A percentile compares a stretch with the other conserved stretches of the same genome.
phyloP scores from a whole-genome alignment of 306 rosid species.

The Corylus heterophylla region DNA sequence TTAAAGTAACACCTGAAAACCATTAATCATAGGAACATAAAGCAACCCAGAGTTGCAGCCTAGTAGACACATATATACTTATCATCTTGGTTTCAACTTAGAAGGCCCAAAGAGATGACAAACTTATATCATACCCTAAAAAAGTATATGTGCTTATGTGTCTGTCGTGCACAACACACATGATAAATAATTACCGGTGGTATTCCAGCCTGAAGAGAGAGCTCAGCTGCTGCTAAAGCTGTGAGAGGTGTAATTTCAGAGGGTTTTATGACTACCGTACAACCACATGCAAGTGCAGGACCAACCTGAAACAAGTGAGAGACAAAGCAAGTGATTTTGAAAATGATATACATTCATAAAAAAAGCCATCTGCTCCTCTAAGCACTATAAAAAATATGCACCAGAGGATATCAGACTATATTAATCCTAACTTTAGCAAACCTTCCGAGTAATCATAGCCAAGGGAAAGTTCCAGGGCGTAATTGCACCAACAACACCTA shows the following conservation, averaged over 20 bases:
- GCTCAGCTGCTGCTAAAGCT: conserved; percentile 98
- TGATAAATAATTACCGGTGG: conserved; percentile 63
- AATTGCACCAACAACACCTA: conserved; percentile 95
- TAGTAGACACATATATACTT: not conserved
- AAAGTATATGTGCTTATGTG: not conserved
- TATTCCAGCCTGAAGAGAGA: conserved; percentile 92
- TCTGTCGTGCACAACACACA: not conserved
- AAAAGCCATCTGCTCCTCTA: conserved; percentile 10
- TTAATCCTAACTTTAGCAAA: conserved; percentile 29
- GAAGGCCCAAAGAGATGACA: not conserved
- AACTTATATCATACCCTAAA: not conserved
- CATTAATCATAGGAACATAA: not conserved
- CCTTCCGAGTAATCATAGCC: conserved; percentile 99
- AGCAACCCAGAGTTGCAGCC: not conserved
- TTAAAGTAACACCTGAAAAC: not conserved
- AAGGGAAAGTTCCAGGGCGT: conserved; percentile 98
- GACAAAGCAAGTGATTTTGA: conserved; percentile 22
- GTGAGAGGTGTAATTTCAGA: conserved; percentile 96
- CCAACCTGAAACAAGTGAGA: conserved; percentile 67
- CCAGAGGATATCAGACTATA: conserved; percentile 23
- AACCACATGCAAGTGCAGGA: conserved; percentile 98
- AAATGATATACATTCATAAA: conserved; percentile 4
- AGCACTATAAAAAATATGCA: conserved; percentile 12
- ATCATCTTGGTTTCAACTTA: not conserved
- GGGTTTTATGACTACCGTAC: conserved; percentile 94